Evolutionary conservation across 306 rosid species (phyloP), one percentile per base, ranked within the genome.

Genomic region (Vigna radiata): DNA sequence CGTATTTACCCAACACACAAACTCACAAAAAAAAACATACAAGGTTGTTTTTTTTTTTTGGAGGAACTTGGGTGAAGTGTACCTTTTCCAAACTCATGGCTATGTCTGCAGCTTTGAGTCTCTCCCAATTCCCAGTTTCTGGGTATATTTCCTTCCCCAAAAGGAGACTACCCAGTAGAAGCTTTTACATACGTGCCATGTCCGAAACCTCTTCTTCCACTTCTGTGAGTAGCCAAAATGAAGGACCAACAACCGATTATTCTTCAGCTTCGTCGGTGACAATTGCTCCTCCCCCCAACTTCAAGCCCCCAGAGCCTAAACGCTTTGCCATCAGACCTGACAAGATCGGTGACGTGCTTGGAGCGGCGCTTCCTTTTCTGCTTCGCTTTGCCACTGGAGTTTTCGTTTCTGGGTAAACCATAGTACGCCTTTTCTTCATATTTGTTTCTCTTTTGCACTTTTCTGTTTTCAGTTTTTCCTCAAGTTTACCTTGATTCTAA

Each of bases 231-330:
- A 66, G 87, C 47, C 73, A 83, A 69, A 78, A 77, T 41, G 82
- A 77, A 48, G 79, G 81, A 11, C 76, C 75, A 41, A 48, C 44
- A 33, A 60, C 85, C 3, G 23, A 83, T 64, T 48, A 89, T 33
- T 36, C 91, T 31, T 66, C 62, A 9, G 4, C 58, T 1, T 61
- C 86, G 1, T 71, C 84, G 7, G 4, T 80, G 2, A 46, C 91
- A 13, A 62, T 92, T 44, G 29, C 88, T 75, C 86, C 97, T 79
- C 99, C 99, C 0, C 89, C 89, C 9, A 77, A 91, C 83, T 96
- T 96, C 94, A 96, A 89, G 84, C 76, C 91, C 54, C 99, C 99
- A 53, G 89, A 92, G 87, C 98, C 99, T 0, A 81, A 96, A 88
- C 90, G 86, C 66, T 96, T 96, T 68, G 81, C 67, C 17, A 86